Percentiles rank a stretch among this genome's conserved stretches.
These are phyloP conservation scores for Penicillium sp. DNA, from an alignment of 2,329 filamentous ascomycete genomes.

Conservation along the genomic window DNA sequence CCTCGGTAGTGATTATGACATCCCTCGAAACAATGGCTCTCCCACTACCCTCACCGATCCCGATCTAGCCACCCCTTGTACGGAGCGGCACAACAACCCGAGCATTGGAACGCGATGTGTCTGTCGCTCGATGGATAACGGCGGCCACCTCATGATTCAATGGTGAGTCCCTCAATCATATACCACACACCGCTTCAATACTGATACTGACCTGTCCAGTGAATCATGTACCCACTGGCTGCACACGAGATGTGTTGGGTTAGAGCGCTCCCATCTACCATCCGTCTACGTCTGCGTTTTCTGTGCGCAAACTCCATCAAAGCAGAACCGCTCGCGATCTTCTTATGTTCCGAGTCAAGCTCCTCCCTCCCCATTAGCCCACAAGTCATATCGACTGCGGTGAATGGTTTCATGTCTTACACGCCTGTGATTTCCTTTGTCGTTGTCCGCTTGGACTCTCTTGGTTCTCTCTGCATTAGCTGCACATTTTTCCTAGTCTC, in stretches of 20 bases:
- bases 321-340: constrained; percentile 38
- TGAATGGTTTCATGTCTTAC: constrained; percentile 14
- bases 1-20: constrained; percentile 37
- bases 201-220: constrained; percentile 34
- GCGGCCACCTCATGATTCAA: constrained; percentile 60
- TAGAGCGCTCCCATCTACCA: constrained; percentile 50
- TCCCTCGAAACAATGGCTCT: constrained; percentile 46
- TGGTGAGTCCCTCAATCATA: constrained; percentile 44
- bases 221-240: constrained; percentile 65
- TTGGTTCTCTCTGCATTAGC: constrained; percentile 18
- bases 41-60: constrained; percentile 54
- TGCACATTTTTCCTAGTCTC: constrained; percentile 16
- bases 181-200: too few relatives aligned
- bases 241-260: constrained; percentile 60
- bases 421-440: constrained; percentile 15
- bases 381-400: constrained; percentile 43
- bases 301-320: constrained; percentile 49
- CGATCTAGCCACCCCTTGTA: constrained; percentile 54
- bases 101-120: constrained; percentile 59
- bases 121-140: constrained; percentile 57
- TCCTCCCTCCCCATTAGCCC: constrained; percentile 43
- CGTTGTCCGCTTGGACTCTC: constrained; percentile 8
- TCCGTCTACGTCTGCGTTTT: constrained; percentile 55
- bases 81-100: constrained; percentile 54
- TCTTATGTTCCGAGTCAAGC: constrained; percentile 34